Base-by-base conservation (phyloP, 2,329 filamentous ascomycete species). In the Cladosporium oxysporum region DNA sequence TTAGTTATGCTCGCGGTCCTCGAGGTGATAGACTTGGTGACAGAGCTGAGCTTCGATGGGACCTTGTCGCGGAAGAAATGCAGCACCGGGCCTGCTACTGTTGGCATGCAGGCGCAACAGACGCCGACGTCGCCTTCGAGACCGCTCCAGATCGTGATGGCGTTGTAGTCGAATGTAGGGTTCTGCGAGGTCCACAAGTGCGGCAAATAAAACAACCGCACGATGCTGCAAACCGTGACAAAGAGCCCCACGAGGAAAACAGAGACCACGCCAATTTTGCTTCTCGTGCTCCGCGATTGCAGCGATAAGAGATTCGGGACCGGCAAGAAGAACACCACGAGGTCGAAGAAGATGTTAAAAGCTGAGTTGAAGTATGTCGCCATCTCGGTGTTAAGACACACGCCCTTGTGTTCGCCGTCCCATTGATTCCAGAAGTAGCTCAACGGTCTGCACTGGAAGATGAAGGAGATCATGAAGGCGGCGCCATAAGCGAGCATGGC, bases 81-180 rank as follows among this genome's bases (percentile, higher is more conserved):
- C 28, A 61, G 28, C 23, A 50, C 3, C 18, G 58, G 58, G 12
- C 58, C 58, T 6, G 41, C 41, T 11, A 61, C 66, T 6, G 66
- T 68, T 0, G 71, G 71, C 53, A 72, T 70, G 66, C 71, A 72
- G 14, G 70, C 69, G 63, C 70, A 72, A 29, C 71, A 64, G 29
- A 71, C 29, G 7, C 66, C 69, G 12, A 69, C 58, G 35, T 71
- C 68, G 53, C 63, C 65, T 55, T 72, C 70, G 31, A 72, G 65
- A 31, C 66, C 58, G 35, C 62, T 66, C 71, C 71, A 72, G 49
- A 71, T 41, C 6, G 63, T 66, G 23, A 71, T 64, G 23, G 66
- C 66, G 35, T 65, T 67, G 50, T 69, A 71, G 59, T 67, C 64
- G 64, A 65, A 72, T 23, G 69, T 72, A 3, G 67, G 37, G 21